These are phyloP conservation scores for Penicillium salamii DNA, from an alignment of 495 filamentous ascomycete genomes.

Conservation along the genomic window DNA sequence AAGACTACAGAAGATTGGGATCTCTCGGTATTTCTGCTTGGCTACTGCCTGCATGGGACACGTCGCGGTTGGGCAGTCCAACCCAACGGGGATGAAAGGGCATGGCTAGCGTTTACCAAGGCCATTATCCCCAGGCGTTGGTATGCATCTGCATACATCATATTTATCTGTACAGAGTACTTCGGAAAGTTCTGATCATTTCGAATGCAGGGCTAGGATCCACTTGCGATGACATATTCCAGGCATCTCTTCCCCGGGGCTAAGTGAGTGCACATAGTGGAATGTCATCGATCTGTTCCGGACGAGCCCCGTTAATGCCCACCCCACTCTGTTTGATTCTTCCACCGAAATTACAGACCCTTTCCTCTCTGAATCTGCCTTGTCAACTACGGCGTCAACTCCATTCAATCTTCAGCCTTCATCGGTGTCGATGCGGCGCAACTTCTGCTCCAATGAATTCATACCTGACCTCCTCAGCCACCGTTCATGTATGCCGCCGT, in stretches of 20 bases:
- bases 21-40: slow-evolving; percentile 10
- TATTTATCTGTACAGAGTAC: background rate
- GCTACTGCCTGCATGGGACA: slow-evolving; percentile 19
- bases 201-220: background rate
- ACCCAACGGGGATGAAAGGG: slow-evolving; percentile 18
- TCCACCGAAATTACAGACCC: slow-evolving; percentile 29
- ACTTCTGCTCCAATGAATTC: slow-evolving; percentile 27
- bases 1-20: slow-evolving; percentile 12
- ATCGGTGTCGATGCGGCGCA: slow-evolving; percentile 24
- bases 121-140: slow-evolving; percentile 18
- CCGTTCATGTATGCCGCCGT: slow-evolving; percentile 26
- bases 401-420: slow-evolving; percentile 20
- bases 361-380: slow-evolving; percentile 36
- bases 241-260: slow-evolving; percentile 27
- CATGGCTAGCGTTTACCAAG: slow-evolving; percentile 22
- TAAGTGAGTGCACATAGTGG: slow-evolving; percentile 25
- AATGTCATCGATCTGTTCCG: slow-evolving; percentile 31
- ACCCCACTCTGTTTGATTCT: slow-evolving; percentile 19
- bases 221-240: slow-evolving; percentile 10
- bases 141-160: slow-evolving; percentile 8
- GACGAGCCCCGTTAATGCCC: slow-evolving; percentile 24
- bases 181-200: background rate
- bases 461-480: slow-evolving; percentile 32
- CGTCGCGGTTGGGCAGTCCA: slow-evolving; percentile 23
- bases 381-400: slow-evolving; percentile 31